A percentile compares a stretch with the other conserved stretches of the same genome.
Evolutionary conservation across 2,329 filamentous ascomycete species (phyloP).

Genomic region (Pseudogymnoascus sp.): DNA sequence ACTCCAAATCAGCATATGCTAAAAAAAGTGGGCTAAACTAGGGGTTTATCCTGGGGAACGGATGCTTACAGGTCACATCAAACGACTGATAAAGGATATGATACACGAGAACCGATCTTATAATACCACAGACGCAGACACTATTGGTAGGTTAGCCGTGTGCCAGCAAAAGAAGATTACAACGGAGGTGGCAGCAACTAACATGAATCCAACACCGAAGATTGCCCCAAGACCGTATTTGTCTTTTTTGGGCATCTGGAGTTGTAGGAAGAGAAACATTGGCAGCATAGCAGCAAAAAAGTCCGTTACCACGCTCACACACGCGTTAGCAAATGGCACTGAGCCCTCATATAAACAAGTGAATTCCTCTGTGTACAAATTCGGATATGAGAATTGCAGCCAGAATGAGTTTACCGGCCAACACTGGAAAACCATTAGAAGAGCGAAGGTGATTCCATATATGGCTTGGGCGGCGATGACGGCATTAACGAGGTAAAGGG

Average conservation of each 20-base stretch:
- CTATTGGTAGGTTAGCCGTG: neutral
- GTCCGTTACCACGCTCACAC: neutral
- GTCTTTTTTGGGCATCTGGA: neutral
- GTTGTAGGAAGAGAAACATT: constrained; percentile 1
- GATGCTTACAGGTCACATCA: constrained; percentile 4
- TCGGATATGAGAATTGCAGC: constrained; percentile 2
- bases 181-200: neutral
- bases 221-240: constrained; percentile 3
- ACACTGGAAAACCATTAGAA: neutral
- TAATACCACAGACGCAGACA: neutral
- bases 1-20: neutral
- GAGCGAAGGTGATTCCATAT: neutral
- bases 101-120: neutral
- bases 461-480: neutral
- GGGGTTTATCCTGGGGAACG: neutral
- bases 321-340: neutral
- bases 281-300: neutral
- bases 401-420: neutral
- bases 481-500: neutral
- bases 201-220: constrained; percentile 3
- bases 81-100: neutral
- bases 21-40: neutral
- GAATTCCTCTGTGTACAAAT: neutral
- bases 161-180: neutral
- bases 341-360: neutral